A percentile compares a stretch with the other conserved stretches of the same genome.
phyloP scores from a whole-genome alignment of 2,329 filamentous ascomycete genomes.

The Helotiales sp. region DNA sequence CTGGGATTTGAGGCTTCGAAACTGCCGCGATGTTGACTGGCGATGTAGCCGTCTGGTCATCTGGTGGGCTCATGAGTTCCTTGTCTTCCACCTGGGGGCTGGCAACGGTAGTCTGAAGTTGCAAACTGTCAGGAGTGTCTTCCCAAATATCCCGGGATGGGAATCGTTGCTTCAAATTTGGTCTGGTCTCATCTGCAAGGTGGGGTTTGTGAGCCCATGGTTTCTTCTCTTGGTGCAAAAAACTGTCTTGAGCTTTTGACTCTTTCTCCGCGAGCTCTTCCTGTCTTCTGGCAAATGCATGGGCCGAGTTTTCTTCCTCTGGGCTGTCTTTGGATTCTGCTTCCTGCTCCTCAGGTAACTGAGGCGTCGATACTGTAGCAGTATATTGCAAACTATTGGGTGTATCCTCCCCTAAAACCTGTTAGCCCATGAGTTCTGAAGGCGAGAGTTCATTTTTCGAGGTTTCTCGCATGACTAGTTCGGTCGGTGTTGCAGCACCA shows the following conservation, averaged over 20 bases:
- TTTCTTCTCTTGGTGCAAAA: constrained; percentile 58
- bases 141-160: constrained; percentile 96
- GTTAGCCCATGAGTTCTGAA: neutral
- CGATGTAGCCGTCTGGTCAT: constrained; percentile 44
- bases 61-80: constrained; percentile 47
- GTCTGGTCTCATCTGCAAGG: constrained; percentile 57
- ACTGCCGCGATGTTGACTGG: constrained; percentile 54
- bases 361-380: constrained; percentile 84
- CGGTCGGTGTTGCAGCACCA: too few relatives aligned
- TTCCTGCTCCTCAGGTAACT: constrained; percentile 58
- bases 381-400: constrained; percentile 81
- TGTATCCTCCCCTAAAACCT: constrained; percentile 72
- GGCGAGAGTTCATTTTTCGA: too few relatives aligned
- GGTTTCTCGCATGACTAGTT: too few relatives aligned
- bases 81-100: constrained; percentile 56
- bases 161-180: constrained; percentile 72
- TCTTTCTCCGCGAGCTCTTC: constrained; percentile 68
- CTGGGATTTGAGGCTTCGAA: constrained; percentile 61
- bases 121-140: constrained; percentile 83
- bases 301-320: constrained; percentile 57
- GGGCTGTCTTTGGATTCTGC: constrained; percentile 24
- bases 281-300: constrained; percentile 69
- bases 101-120: constrained; percentile 76
- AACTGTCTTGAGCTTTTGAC: constrained; percentile 52
- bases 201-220: constrained; percentile 56